Percentiles rank a stretch among this genome's conserved stretches.
phyloP scores from a whole-genome alignment of 2,329 filamentous ascomycete species.

The Verruconis gallopava region DNA sequence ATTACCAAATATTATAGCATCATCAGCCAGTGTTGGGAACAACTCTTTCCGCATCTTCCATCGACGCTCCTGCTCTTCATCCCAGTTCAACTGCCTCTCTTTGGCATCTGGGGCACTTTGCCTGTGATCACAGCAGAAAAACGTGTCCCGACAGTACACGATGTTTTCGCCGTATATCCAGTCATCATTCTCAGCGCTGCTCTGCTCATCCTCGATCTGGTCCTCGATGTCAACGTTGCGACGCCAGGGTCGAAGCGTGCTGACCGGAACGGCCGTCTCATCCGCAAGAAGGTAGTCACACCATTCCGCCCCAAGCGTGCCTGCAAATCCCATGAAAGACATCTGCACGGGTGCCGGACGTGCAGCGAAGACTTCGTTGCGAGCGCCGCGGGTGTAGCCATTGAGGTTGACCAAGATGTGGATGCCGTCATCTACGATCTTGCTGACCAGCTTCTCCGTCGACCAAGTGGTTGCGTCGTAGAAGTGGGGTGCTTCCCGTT shows the following conservation, averaged over 20 bases:
- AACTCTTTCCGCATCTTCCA: constrained; percentile 91
- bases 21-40: constrained; percentile 70
- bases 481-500: constrained; percentile 83
- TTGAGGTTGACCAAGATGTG: constrained; percentile 97
- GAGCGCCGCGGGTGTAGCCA: constrained; percentile 89
- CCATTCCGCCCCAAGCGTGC: constrained; percentile 92
- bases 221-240: constrained; percentile 64
- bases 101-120: constrained; percentile 69
- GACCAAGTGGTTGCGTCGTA: constrained; percentile 79
- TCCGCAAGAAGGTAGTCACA: constrained; percentile 95
- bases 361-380: constrained; percentile 94
- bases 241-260: constrained; percentile 68
- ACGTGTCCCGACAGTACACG: constrained; percentile 85
- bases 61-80: constrained; percentile 64
- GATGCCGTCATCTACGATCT: constrained; percentile 77
- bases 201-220: constrained; percentile 47
- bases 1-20: constrained; percentile 85
- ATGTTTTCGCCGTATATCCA: constrained; percentile 98
- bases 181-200: constrained; percentile 54
- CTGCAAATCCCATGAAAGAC: constrained; percentile 99
- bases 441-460: constrained; percentile 67
- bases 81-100: constrained; percentile 56
- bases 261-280: constrained; percentile 67
- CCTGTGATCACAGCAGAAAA: constrained; percentile 95
- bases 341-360: constrained; percentile 92